Percentiles rank a stretch among this genome's conserved stretches.
Evolutionary conservation across 139 green algal genomes (phyloP).

Genomic region (Coelastrella sp.): DNA sequence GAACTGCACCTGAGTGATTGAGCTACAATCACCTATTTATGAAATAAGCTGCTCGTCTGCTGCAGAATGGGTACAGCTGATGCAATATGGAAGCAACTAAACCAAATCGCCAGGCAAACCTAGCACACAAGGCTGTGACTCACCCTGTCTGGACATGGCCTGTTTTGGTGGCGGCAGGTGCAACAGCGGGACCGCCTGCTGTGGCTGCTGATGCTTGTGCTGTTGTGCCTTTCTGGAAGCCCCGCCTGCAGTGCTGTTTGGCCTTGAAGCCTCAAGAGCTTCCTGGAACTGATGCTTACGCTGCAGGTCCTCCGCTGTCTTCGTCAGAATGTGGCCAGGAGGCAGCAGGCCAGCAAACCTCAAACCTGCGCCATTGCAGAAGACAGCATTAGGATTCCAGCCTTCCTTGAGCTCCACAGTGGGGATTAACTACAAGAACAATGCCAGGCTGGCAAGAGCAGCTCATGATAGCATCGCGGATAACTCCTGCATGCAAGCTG

Average conservation of each 20-base stretch:
- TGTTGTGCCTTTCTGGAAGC: not conserved
- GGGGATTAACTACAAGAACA: too few relatives aligned
- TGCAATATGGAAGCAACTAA: too few relatives aligned
- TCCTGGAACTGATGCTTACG: slow-evolving; percentile 32
- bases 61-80: too few relatives aligned
- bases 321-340: slow-evolving; percentile 32
- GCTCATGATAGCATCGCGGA: too few relatives aligned
- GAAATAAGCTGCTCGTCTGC: too few relatives aligned
- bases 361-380: not conserved
- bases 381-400: too few relatives aligned
- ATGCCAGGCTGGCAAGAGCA: too few relatives aligned
- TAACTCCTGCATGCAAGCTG: too few relatives aligned
- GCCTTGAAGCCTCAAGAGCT: not conserved
- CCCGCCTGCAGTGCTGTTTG: not conserved
- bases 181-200: not conserved
- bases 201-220: not conserved
- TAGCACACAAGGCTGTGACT: not conserved
- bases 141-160: not conserved
- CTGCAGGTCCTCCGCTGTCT: slow-evolving; percentile 42
- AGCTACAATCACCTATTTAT: too few relatives aligned
- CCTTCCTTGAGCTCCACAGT: too few relatives aligned
- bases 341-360: slow-evolving; percentile 40
- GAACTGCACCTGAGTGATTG: too few relatives aligned
- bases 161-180: not conserved
- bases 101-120: too few relatives aligned